A percentile compares a stretch with the other conserved stretches of the same genome.
Conservation (phyloP, 306 rosid species). For the Potentilla sterilis region DNA sequence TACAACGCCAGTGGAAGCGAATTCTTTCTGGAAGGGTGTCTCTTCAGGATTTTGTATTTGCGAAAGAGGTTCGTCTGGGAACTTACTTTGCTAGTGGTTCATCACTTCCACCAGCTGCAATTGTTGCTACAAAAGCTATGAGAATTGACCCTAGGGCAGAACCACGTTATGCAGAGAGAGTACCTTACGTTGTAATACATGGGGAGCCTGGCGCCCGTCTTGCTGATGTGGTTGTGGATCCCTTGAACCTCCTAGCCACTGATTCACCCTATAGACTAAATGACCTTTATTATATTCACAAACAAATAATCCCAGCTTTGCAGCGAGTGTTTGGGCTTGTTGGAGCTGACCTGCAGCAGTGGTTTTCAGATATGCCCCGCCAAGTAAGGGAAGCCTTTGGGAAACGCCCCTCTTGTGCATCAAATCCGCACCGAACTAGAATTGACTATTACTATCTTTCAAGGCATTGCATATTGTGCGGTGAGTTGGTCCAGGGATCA, state of each 20-base stretch:
- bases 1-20: constrained; percentile 88
- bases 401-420: constrained; percentile 39
- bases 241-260: constrained; percentile 70
- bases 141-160: constrained; percentile 86
- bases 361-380: constrained; percentile 91
- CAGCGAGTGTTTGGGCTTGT: constrained; percentile 85
- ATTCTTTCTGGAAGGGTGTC: constrained; percentile 77
- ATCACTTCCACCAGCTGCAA: constrained; percentile 96
- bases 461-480: constrained; percentile 83
- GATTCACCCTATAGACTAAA: constrained; percentile 78
- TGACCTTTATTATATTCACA: constrained; percentile 80
- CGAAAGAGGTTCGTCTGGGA: constrained; percentile 93
- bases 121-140: constrained; percentile 92
- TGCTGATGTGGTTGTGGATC: constrained; percentile 90
- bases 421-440: constrained; percentile 68
- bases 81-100: constrained; percentile 69
- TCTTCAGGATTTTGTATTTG: constrained; percentile 84
- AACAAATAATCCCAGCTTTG: constrained; percentile 89
- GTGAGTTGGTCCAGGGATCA: constrained; percentile 75
- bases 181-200: constrained; percentile 84
- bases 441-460: constrained; percentile 90
- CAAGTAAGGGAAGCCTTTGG: constrained; percentile 58
- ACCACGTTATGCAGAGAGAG: constrained; percentile 85
- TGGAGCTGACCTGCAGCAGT: constrained; percentile 75
- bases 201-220: constrained; percentile 95